These are phyloP conservation scores for Boletellus ananas DNA, from an alignment of 768 basidiomycete genomes.

Conservation along the genomic window DNA sequence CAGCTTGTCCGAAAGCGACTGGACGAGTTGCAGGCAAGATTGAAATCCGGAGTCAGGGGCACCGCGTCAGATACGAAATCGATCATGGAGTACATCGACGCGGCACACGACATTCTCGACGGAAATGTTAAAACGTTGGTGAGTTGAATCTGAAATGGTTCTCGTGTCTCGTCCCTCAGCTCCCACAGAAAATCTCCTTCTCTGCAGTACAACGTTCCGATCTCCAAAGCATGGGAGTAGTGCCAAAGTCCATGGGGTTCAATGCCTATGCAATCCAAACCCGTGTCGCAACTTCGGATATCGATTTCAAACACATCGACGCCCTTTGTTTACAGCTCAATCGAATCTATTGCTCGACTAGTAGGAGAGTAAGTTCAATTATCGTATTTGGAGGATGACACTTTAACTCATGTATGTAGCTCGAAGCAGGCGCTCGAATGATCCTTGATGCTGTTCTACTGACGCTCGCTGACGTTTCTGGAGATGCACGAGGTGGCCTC, in stretches of 20 bases:
- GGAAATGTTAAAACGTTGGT: too few relatives aligned
- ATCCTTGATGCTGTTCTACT: not conserved
- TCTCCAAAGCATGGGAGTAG: not conserved
- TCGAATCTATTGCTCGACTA: not conserved
- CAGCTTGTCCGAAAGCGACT: too few relatives aligned
- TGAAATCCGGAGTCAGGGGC: too few relatives aligned
- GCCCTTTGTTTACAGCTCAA: not conserved
- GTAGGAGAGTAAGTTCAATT: not conserved
- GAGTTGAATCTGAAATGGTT: too few relatives aligned
- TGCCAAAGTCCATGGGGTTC: not conserved
- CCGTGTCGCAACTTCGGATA: not conserved
- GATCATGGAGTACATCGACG: too few relatives aligned
- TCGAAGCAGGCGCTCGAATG: not conserved
- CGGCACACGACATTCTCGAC: too few relatives aligned
- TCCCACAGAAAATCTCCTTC: not conserved
- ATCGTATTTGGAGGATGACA: too few relatives aligned
- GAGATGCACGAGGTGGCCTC: not conserved
- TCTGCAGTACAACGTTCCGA: not conserved
- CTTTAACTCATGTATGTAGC: not conserved
- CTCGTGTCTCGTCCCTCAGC: too few relatives aligned
- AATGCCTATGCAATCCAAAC: not conserved
- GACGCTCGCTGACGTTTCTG: not conserved
- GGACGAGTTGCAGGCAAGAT: too few relatives aligned
- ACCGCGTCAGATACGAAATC: too few relatives aligned
- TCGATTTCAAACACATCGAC: not conserved